phyloP scores from a whole-genome alignment of 164 flowering plant species.

The Vitis amurensis region DNA sequence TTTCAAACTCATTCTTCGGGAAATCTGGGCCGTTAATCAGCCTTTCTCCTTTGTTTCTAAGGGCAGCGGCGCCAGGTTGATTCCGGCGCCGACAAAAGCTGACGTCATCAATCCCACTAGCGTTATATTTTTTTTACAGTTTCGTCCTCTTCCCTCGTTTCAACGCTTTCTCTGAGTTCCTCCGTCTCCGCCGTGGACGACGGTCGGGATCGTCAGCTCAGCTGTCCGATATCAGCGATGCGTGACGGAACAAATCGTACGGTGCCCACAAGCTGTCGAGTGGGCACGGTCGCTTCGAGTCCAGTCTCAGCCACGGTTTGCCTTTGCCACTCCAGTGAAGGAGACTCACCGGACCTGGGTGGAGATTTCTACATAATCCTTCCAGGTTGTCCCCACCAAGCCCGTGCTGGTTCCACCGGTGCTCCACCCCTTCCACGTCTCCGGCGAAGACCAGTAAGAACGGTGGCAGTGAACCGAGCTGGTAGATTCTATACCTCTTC shows the following conservation, averaged over 20 bases:
- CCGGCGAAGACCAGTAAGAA: constrained; percentile 76
- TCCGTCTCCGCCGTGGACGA: not conserved
- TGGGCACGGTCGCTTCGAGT: constrained; percentile 59
- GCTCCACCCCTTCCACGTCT: constrained; percentile 62
- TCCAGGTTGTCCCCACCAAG: constrained; percentile 72
- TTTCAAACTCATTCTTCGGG: too few relatives aligned
- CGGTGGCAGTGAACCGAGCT: constrained; percentile 77
- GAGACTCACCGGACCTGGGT: constrained; percentile 76
- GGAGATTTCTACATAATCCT: constrained; percentile 65
- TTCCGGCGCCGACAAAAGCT: too few relatives aligned
- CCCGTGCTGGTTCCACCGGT: constrained; percentile 84
- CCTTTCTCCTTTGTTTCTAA: too few relatives aligned
- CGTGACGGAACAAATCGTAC: constrained; percentile 55
- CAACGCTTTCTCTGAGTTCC: not conserved
- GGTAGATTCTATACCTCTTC: constrained; percentile 59
- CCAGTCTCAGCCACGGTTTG: constrained; percentile 75
- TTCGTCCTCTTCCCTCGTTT: not conserved
- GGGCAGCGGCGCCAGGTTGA: too few relatives aligned
- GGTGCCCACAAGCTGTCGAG: constrained; percentile 74
- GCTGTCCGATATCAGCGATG: constrained; percentile 38
- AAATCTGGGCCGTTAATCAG: too few relatives aligned
- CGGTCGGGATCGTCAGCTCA: constrained; percentile 27
- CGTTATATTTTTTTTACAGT: not conserved
- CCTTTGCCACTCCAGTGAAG: constrained; percentile 88
- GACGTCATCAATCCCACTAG: too few relatives aligned